A percentile compares a stretch with the other conserved stretches of the same genome.
Conservation (phyloP, 768 basidiomycete species). For the Gymnopilus junonius region DNA sequence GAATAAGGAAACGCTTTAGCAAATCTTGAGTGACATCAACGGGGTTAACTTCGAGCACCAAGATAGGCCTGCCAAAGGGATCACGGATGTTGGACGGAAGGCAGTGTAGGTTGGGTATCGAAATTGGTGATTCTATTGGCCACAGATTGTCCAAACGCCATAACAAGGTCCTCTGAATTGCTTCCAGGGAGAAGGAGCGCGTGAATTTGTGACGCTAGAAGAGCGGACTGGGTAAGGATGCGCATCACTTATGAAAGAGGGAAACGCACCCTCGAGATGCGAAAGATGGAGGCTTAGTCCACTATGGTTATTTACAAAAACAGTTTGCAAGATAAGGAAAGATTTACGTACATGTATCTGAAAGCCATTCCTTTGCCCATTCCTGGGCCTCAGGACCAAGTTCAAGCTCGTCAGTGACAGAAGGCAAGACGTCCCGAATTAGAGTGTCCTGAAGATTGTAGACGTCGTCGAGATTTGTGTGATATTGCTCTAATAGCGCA, state of each 20-base stretch:
- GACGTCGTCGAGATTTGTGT: conserved; percentile 50
- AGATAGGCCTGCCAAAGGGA: conserved; percentile 67
- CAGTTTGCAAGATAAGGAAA: conserved; percentile 3
- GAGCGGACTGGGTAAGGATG: conserved; percentile 8
- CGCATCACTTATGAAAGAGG: conserved; percentile 11
- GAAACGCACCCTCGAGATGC: conserved; percentile 60
- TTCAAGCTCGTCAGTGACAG: conserved; percentile 59
- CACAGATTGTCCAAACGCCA: conserved; percentile 59
- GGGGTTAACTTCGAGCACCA: conserved; percentile 53
- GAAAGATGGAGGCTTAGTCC: conserved; percentile 57
- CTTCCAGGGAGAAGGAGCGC: conserved; percentile 63
- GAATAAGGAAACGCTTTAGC: conserved; percentile 47
- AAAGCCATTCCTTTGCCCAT: conserved; percentile 66
- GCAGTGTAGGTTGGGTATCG: conserved; percentile 48
- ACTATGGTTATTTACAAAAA: conserved; percentile 21
- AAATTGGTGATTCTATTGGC: conserved; percentile 34
- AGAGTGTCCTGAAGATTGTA: conserved; percentile 53
- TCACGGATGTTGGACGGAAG: conserved; percentile 60
- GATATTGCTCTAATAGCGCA: conserved; percentile 53
- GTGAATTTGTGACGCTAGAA: conserved; percentile 70
- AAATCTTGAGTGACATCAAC: conserved; percentile 43
- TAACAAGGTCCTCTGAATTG: conserved; percentile 53
- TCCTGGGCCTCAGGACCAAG: conserved; percentile 48
- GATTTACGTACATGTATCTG: conserved; percentile 61
- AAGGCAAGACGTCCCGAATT: conserved; percentile 61